phyloP scores from a whole-genome alignment of 148 eudicot genomes.

The Rhododendron griersonianum region DNA sequence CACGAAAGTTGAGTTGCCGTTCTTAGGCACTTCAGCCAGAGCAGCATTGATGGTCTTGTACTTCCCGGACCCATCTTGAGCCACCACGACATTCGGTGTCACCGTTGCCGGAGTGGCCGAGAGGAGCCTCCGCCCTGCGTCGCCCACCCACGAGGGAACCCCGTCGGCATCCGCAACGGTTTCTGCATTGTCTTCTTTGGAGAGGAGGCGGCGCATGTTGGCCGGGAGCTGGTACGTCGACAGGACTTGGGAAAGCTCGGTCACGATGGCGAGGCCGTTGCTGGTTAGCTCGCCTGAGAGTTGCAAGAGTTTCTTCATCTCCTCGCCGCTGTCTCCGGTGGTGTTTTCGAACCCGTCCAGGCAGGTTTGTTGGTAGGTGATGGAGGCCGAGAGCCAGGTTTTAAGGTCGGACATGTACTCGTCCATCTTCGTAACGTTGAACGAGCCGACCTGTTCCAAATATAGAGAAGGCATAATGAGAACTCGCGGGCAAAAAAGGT shows the following conservation, averaged over 20 bases:
- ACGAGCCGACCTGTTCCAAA: background rate
- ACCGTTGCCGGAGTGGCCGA: background rate
- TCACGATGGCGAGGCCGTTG: conserved; percentile 17
- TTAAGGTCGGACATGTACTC: conserved; percentile 32
- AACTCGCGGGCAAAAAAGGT: background rate
- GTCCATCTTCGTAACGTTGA: conserved; percentile 16
- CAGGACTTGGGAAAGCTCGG: conserved; percentile 5
- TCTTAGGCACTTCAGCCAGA: conserved; percentile 27
- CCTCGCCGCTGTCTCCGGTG: conserved; percentile 35
- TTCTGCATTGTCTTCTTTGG: background rate
- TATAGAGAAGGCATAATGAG: background rate
- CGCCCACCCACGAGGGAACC: conserved; percentile 27
- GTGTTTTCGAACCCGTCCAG: conserved; percentile 37
- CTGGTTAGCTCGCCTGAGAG: conserved; percentile 9
- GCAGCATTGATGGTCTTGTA: conserved; percentile 54
- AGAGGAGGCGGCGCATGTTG: background rate
- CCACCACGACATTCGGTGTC: conserved; percentile 53
- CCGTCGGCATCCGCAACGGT: background rate
- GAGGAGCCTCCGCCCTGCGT: conserved; percentile 17
- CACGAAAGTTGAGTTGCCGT: conserved; percentile 21
- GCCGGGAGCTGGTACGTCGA: background rate
- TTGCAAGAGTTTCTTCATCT: conserved; percentile 12
- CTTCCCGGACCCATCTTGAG: conserved; percentile 62
- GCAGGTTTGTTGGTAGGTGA: conserved; percentile 45
- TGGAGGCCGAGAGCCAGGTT: conserved; percentile 49